Base-by-base conservation (phyloP, 108 stramenopile genomes). In the Skeletonema grethae region DNA sequence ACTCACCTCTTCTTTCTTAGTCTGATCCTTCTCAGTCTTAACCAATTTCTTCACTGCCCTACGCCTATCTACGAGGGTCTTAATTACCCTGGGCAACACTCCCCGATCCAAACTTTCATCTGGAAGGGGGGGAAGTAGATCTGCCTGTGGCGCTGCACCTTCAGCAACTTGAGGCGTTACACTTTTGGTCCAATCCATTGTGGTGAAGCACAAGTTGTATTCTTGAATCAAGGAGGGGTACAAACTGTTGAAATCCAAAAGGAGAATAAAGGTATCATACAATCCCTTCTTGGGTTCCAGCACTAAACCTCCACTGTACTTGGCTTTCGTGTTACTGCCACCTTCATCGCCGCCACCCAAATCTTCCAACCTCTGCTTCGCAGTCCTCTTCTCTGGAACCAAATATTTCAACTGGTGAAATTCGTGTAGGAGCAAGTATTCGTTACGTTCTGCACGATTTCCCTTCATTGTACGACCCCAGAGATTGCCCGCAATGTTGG, bases 181-280 rank as follows among this genome's bases (percentile, higher is more conserved):
- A 58, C 63, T 84, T 20, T 69, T 67, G 8, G 95, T 67, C 97
- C 98, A 98, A 60, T 98, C 95, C 74, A 99, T 83, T 11, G 99
- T 99, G 30, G 99, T 99, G 71, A 98, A 99, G 85, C 99, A 99
- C 65, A 99, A 82, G 81, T 99, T 99, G 92, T 98, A 99, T 87
- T 99, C 99, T 85, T 99, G 99, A 63, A 99, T 99, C 59, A 99
- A 88, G 16, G 95, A 96, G 0, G 99, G 99, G 74, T 99, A 99
- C 61, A 99, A 85, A 76, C 93, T 95, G 88, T 98, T 98, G 92
- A 99, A 99, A 85, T 99, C 99, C 55, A 99, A 72, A 39, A 99
- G 75, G 24, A 99, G 92, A 75, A 99, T 98, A 84, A 95, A 98
- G 32, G 96, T 90, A 86, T 99, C 99, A 78, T 99, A 99, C 36